Percentiles rank a stretch among this genome's conserved stretches.
Conservation (phyloP, 73 alveolate genomes). For the Stentor coeruleus region DNA sequence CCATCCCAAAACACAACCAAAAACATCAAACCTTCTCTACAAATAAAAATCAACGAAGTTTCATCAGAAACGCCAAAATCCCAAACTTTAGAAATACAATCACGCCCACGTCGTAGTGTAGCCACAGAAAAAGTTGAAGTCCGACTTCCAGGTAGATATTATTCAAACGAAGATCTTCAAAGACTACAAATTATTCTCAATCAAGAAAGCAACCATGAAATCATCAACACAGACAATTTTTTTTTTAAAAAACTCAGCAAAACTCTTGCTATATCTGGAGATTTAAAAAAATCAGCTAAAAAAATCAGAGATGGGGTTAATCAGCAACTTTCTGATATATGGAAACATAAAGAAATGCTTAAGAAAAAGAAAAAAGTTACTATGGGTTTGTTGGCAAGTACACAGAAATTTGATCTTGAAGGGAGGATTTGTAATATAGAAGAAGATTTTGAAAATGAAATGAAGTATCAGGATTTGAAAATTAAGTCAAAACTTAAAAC, state of each 20-base stretch:
- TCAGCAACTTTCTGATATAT: background rate
- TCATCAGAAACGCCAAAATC: background rate
- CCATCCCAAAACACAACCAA: background rate
- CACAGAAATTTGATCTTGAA: background rate
- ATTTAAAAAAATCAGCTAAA: background rate
- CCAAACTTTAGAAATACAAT: background rate
- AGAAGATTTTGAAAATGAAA: background rate
- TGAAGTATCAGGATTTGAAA: background rate
- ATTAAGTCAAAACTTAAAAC: conserved; percentile 1
- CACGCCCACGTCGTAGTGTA: no score
- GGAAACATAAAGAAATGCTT: background rate
- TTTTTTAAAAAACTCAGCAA: conserved; percentile 8
- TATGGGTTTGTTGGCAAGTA: background rate
- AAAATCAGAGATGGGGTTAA: background rate
- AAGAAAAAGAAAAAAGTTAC: background rate
- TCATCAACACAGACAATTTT: background rate
- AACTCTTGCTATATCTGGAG: background rate
- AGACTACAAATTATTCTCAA: background rate
- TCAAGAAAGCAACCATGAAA: background rate
- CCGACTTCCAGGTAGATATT: background rate
- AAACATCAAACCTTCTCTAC: background rate
- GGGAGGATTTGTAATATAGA: background rate
- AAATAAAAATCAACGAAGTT: no score
- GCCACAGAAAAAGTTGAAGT: background rate
- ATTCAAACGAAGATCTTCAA: background rate